Evolutionary conservation across 23 red algal genomes (phyloP).

Genomic region (Gracilaria caudata): DNA sequence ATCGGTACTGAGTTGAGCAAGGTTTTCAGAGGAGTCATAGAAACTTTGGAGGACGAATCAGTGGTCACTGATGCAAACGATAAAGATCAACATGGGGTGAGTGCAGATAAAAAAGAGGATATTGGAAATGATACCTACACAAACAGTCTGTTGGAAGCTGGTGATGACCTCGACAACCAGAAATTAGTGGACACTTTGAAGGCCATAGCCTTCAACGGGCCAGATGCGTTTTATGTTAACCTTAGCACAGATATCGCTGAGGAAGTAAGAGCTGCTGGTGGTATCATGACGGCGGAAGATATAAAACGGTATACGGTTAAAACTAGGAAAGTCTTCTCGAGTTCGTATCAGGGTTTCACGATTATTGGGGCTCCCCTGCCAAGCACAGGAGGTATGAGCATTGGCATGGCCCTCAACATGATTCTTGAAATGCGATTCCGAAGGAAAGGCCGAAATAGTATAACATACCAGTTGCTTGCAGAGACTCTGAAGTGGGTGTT

Average conservation of each 20-base stretch:
- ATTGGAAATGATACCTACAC: constrained; percentile 19
- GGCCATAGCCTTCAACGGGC: constrained; percentile 57
- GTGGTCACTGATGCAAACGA: constrained; percentile 57
- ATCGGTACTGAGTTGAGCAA: background rate
- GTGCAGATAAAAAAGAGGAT: background rate
- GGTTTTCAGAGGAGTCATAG: constrained; percentile 34
- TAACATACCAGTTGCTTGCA: constrained; percentile 44
- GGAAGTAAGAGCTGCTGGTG: constrained; percentile 79
- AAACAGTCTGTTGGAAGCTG: constrained; percentile 60
- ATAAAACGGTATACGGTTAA: constrained; percentile 60
- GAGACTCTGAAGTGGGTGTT: constrained; percentile 93
- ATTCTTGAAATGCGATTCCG: constrained; percentile 65
- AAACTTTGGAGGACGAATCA: constrained; percentile 28
- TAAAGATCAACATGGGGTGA: constrained; percentile 50
- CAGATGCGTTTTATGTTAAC: constrained; percentile 76
- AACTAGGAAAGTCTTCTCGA: constrained; percentile 54
- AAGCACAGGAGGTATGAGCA: constrained; percentile 74
- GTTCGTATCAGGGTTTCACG: constrained; percentile 66
- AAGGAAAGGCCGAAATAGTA: constrained; percentile 61
- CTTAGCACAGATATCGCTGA: constrained; percentile 48
- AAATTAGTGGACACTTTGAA: constrained; percentile 68
- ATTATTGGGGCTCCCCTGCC: constrained; percentile 81
- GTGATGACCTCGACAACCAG: constrained; percentile 68
- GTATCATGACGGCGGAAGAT: constrained; percentile 77
- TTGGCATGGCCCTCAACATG: constrained; percentile 82